Evolutionary conservation across 768 basidiomycete genomes (phyloP), one percentile per base, ranked within the genome.

Genomic region (Neoboletus magnificus): DNA sequence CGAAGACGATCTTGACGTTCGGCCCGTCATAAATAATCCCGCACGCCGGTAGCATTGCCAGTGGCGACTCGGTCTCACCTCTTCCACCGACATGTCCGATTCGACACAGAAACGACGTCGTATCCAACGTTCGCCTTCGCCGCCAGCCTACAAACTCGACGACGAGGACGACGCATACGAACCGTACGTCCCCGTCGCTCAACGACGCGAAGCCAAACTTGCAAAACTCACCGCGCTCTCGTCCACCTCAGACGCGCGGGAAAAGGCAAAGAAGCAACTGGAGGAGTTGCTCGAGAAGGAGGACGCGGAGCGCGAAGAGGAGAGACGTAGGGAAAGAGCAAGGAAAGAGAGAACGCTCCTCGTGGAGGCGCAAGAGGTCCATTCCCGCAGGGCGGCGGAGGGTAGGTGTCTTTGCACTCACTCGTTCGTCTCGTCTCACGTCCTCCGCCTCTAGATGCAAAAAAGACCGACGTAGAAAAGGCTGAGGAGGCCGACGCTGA

Each of bases 361-460:
- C 48, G 71, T 93, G 65, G 94, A 97, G 69, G 97, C 97, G 1
- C 93, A 98, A 72, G 96, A 98, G 67, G 95, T 98, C 32, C 93
- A 96, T 66, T 79, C 80, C 25, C 79, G 79, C 70, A 92, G 87
- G 72, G 91, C 89, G 5, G 80, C 78, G 51, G 91, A 96, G 76
- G 89, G 93, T 91, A 51, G 44, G 74, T 66, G 18, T 40, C 35
- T 45, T 46, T 10, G 10, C 55, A 33, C 27, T 41, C 40, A 27
- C 29, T n/a, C 43, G 22, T 39, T 36, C 20, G 4, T 41, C 53
- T 62, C 47, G 54, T 55, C 44, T 62, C 77, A 48, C 39, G 27
- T 50, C 36, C 10, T 7, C 10, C 27, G 23, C 12, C 50, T 25
- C 5, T 48, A 85, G 95, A 98, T 73, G 86, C 93, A 8, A 82